These are phyloP conservation scores for Syncephalastrum sp. DNA, from an alignment of 371 early-diverging fungal species.

Conservation along the genomic window DNA sequence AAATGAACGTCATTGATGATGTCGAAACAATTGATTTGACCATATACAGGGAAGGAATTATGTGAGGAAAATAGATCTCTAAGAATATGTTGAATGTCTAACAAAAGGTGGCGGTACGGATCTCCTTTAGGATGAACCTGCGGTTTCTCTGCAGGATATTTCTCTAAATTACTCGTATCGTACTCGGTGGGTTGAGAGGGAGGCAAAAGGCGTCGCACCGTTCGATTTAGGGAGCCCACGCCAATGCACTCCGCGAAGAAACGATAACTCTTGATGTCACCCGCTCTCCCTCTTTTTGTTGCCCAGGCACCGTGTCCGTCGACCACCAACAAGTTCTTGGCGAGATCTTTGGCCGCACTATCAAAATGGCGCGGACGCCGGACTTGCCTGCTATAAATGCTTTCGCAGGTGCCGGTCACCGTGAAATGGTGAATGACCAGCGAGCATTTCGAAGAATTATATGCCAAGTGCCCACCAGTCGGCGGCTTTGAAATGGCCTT, in stretches of 20 bases:
- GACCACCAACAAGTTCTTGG: constrained; percentile 72
- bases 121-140: constrained; percentile 34
- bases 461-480: constrained; percentile 99
- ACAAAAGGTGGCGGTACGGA: constrained; percentile 44
- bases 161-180: constrained; percentile 73
- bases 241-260: constrained; percentile 91
- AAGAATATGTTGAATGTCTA: constrained; percentile 33
- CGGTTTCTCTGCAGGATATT: constrained; percentile 51
- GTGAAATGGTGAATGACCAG: constrained; percentile 97
- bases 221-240: constrained; percentile 65
- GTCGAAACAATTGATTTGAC: too few relatives aligned
- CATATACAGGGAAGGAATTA: too few relatives aligned
- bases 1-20: too few relatives aligned
- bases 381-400: constrained; percentile 76
- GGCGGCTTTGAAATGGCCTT: constrained; percentile 96
- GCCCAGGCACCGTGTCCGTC: constrained; percentile 79
- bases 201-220: constrained; percentile 62
- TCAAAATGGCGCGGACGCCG: constrained; percentile 79
- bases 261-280: constrained; percentile 78
- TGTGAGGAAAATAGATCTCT: too few relatives aligned
- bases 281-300: constrained; percentile 50
- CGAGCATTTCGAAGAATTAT: constrained; percentile 94
- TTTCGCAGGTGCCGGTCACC: constrained; percentile 90
- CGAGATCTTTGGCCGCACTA: constrained; percentile 71
- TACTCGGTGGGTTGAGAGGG: constrained; percentile 61